Base-by-base conservation (phyloP, 2,329 filamentous ascomycete species). In the Pseudogymnoascus sp. region DNA sequence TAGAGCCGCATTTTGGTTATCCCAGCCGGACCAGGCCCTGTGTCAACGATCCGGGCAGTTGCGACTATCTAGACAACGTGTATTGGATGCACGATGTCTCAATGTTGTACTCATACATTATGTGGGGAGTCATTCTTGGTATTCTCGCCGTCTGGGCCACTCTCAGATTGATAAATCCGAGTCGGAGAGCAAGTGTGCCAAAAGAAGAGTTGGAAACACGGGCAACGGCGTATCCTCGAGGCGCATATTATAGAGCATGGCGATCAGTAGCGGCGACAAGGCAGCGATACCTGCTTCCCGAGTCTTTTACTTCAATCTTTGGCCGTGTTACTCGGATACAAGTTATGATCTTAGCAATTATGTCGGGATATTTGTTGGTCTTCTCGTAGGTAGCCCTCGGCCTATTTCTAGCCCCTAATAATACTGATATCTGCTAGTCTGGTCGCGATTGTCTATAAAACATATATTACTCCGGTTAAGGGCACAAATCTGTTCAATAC, bases 401-500 rank as follows among this genome's bases (percentile, higher is more conserved):
- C 11, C 5, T 12, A 57, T 3, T 14, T 21, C n/a, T 54, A 29
- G 39, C 7, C 34, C 4, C 7, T 42, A 10, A 51, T 60, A 63
- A 60, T 60, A 40, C 65, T 63, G 6, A 66, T 63, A 59, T 11
- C n/a, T 31, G 16, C 11, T 40, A 75, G 76, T 4, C 74, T 91
- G 60, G 80, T 86, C 11, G 88, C 87, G 34, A 87, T 91, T 64
- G 75, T 79, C 7, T 91, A 90, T 75, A 79, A 81, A 45, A 86
- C 75, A 10, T 91, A 88, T 88, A 73, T 88, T 7, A 90, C 87
- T 0, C 89, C 89, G 0, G 81, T 90, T 61, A 84, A 84, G 71
- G 77, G 77, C 12, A 75, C 74, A 36, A 78, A 77, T 31, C 71
- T 85, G 0, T 80, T 83, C 75, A 90, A 88, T 72, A 90, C 81